Evolutionary conservation across 75 land plant species (phyloP).

Genomic region (Ceratopteris richardii): DNA sequence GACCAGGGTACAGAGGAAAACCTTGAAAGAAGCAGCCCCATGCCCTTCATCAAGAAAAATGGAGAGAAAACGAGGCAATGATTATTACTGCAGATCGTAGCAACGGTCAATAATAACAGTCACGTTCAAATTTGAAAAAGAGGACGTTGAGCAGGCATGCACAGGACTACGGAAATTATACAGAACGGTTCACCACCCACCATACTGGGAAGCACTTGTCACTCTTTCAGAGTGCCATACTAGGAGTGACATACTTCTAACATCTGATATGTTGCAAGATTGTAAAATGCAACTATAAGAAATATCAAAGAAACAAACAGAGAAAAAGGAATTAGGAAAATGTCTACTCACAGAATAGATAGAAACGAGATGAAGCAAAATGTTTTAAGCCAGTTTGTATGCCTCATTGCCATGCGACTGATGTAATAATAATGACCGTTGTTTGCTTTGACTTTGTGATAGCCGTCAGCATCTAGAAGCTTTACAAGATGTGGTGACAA

Average conservation of each 20-base stretch:
- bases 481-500: slow-evolving; percentile 5
- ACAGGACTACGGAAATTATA: background rate
- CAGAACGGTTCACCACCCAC: too few species aligned
- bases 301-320: background rate
- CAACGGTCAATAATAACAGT: background rate
- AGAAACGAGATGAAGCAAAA: slow-evolving; percentile 11
- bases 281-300: too few species aligned
- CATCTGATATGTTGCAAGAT: too few species aligned
- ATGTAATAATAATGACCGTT: slow-evolving; percentile 9
- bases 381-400: slow-evolving; percentile 9
- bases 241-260: too few species aligned
- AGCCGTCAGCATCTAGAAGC: slow-evolving; percentile 12
- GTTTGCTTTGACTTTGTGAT: background rate
- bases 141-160: background rate
- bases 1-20: background rate
- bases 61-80: background rate
- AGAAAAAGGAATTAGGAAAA: background rate
- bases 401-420: slow-evolving; percentile 5
- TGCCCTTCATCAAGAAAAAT: slow-evolving; percentile 10
- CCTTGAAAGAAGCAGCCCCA: slow-evolving; percentile 10
- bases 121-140: background rate
- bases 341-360: slow-evolving; percentile 2
- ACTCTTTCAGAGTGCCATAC: too few species aligned
- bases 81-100: background rate
- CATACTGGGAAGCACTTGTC: too few species aligned